A percentile compares a stretch with the other conserved stretches of the same genome.
phyloP scores from a whole-genome alignment of 257 asterid genomes.

The Capsicum chinense region DNA sequence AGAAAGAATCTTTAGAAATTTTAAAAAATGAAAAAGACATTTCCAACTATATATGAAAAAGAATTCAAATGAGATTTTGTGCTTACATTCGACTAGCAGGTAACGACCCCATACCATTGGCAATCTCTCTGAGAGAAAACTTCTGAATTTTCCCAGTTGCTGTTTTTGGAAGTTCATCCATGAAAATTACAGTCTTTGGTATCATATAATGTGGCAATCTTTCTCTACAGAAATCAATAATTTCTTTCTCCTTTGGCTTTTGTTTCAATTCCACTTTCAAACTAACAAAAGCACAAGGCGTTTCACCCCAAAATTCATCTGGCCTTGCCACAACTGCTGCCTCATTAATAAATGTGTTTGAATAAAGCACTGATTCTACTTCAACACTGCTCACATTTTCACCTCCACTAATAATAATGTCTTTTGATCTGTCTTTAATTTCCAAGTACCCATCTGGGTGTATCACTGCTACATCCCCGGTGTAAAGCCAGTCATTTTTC shows the following conservation, averaged over 20 bases:
- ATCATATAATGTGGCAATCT: constrained; percentile 75
- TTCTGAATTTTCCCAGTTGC: constrained; percentile 78
- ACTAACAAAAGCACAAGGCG: constrained; percentile 78
- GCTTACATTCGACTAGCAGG: constrained; percentile 48
- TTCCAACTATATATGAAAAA: neutral
- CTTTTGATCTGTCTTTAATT: constrained; percentile 74
- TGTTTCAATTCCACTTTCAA: constrained; percentile 43
- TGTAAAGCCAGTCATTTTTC: constrained; percentile 70
- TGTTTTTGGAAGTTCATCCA: constrained; percentile 70
- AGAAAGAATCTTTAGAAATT: neutral
- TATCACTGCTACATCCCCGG: constrained; percentile 82
- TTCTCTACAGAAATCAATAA: constrained; percentile 57
- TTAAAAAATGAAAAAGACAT: neutral
- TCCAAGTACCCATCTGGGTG: constrained; percentile 78
- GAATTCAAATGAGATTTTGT: neutral
- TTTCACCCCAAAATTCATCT: constrained; percentile 79
- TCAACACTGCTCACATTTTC: constrained; percentile 87
- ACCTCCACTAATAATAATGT: constrained; percentile 70
- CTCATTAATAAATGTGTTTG: constrained; percentile 65
- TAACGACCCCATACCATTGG: constrained; percentile 46
- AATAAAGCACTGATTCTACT: constrained; percentile 71
- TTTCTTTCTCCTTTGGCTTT: constrained; percentile 50
- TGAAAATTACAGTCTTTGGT: constrained; percentile 70
- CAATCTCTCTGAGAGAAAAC: constrained; percentile 53
- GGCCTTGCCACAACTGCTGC: constrained; percentile 92